phyloP scores from a whole-genome alignment of 1,139 yeast species.

The Maudiozyma humilis region DNA sequence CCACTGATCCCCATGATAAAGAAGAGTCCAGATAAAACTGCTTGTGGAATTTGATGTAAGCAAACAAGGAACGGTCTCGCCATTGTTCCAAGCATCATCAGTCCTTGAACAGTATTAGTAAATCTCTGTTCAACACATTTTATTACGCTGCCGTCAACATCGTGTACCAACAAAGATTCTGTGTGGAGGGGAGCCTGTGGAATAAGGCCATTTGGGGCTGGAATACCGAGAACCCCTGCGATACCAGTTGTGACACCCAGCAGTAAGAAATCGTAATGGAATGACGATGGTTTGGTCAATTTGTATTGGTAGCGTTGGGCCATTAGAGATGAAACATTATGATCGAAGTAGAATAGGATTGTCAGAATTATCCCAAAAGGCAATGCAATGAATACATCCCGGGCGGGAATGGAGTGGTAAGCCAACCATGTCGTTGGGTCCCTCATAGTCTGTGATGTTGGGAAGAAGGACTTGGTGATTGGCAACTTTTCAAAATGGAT shows the following conservation, averaged over 20 bases:
- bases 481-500: conserved; percentile 56
- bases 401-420: conserved; percentile 60
- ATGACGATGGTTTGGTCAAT: conserved; percentile 73
- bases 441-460: conserved; percentile 44
- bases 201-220: conserved; percentile 91
- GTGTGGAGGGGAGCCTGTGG: conserved; percentile 98
- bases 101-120: conserved; percentile 77
- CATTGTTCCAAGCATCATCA: conserved; percentile 81
- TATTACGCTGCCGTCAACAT: conserved; percentile 36
- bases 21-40: conserved; percentile 83
- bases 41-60: conserved; percentile 84
- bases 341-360: conserved; percentile 83
- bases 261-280: conserved; percentile 86
- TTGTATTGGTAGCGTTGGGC: conserved; percentile 82
- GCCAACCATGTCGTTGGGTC: conserved; percentile 34
- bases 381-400: conserved; percentile 75
- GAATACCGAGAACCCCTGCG: conserved; percentile 80
- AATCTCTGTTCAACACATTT: conserved; percentile 84
- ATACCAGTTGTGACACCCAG: conserved; percentile 82
- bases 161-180: conserved; percentile 58
- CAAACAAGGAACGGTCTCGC: conserved; percentile 75
- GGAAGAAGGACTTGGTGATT: conserved; percentile 63
- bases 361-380: conserved; percentile 88
- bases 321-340: conserved; percentile 86
- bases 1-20: conserved; percentile 90